Percentiles rank a stretch among this genome's conserved stretches.
Conservation (phyloP, 169 alveolate genomes). For the Neospora caninum region DNA sequence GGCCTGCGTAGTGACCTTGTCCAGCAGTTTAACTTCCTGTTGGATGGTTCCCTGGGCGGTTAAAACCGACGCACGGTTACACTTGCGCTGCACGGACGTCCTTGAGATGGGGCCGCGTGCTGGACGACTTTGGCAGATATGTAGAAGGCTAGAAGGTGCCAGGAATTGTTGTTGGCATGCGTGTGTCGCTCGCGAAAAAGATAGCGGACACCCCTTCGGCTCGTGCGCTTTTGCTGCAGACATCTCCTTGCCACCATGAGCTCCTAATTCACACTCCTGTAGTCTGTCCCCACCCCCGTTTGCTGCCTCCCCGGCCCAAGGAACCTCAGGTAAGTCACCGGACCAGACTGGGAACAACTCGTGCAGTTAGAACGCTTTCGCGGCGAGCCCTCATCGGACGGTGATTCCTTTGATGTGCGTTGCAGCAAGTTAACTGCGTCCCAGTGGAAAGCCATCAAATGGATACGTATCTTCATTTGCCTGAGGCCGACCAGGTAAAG, state of each 20-base stretch:
- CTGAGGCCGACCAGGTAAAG: background rate
- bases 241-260: conserved; percentile 56
- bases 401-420: background rate
- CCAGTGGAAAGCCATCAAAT: background rate
- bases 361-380: background rate
- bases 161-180: no score
- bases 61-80: no score
- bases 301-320: conserved; percentile 64
- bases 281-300: conserved; percentile 63
- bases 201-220: background rate
- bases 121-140: no score
- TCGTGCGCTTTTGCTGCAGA: conserved; percentile 30
- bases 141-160: no score
- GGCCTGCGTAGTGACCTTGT: background rate
- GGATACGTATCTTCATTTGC: background rate
- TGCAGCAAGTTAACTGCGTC: background rate
- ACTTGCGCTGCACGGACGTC: no score
- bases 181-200: no score
- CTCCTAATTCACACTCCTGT: conserved; percentile 60
- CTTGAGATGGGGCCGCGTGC: no score
- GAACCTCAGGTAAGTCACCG: conserved; percentile 49
- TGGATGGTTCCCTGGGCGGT: background rate
- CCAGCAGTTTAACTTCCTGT: background rate
- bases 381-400: background rate
- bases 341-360: background rate